Base-by-base conservation (phyloP, 306 rosid species). In the Hippophae tibetana region DNA sequence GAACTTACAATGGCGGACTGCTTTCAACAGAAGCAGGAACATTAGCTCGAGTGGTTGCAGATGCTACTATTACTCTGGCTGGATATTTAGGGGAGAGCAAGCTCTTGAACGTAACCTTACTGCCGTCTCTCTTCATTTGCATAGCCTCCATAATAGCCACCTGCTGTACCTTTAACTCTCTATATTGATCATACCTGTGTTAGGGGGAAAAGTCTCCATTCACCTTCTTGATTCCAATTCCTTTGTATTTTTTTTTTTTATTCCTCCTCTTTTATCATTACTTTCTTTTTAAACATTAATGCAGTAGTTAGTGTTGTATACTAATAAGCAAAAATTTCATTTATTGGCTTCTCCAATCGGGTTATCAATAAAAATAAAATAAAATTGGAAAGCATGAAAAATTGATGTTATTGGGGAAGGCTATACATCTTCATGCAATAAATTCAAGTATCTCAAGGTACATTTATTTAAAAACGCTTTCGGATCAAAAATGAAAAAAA, bases 11-110 rank as follows among this genome's bases (percentile, higher is more conserved):
- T 9, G 94, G 94, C 0, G 99, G 99, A 41, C 78, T 93, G 43
- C 77, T 93, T 8, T 93, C 99, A 14, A 93, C 99, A 0, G 99
- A 93, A 70, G 99, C 99, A 0, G 99, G 99, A 11, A 93, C 99
- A 3, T 63, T 93, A 31, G 99, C 97, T 8, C 81, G 99, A 66
- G 99, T 93, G 65, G 64, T 87, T 27, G 99, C 99, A 54, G 99
- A 93, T 74, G 90, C 67, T 54, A 85, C 97, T 2, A 93, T 93
- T 40, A 93, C 99, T 54, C 66, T 86, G 54, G 95, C 87, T 8
- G 99, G 99, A 42, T 86, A 60, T 65, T 46, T 88, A 69, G 94
- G 89, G 57, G 50, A 74, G 47, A 88, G 87, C 71, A 78, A 64
- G 76, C 95, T 93, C 65, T 84, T 93, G 72, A 93, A 93, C 60